Percentiles rank a stretch among this genome's conserved stretches.
Conservation (phyloP, 2,329 filamentous ascomycete species). For the Talaromyces amestolkiae region DNA sequence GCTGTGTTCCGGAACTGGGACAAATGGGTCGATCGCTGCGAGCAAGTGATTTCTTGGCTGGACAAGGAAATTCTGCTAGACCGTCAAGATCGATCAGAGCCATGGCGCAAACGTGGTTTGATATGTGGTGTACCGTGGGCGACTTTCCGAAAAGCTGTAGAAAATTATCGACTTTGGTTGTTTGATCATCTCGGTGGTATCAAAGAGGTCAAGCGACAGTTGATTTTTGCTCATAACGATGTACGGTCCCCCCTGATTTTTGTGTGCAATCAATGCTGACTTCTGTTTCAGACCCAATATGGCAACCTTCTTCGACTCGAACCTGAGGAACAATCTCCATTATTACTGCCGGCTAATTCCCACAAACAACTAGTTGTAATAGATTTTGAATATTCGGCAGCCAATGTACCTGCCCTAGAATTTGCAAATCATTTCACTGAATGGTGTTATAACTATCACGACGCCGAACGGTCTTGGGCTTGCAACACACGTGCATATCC, state of each 20-base stretch:
- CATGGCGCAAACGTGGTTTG: conserved; percentile 69
- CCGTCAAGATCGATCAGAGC: conserved; percentile 43
- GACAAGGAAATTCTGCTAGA: conserved; percentile 58
- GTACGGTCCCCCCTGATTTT: conserved; percentile 52
- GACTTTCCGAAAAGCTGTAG: conserved; percentile 69
- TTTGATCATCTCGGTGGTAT: conserved; percentile 66
- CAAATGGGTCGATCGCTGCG: conserved; percentile 70
- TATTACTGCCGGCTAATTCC: conserved; percentile 83
- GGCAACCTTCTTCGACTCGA: conserved; percentile 88
- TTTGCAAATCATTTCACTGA: conserved; percentile 98
- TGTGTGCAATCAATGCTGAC: neutral
- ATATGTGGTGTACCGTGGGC: conserved; percentile 84
- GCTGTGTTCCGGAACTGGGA: conserved; percentile 94
- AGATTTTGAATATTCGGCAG: conserved; percentile 94
- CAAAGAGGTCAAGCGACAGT: conserved; percentile 65
- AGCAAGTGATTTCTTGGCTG: conserved; percentile 52
- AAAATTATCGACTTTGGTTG: conserved; percentile 75
- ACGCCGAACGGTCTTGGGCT: conserved; percentile 60
- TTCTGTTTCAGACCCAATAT: conserved; percentile 75
- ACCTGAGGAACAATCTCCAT: conserved; percentile 69
- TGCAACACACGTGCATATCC: conserved; percentile 74
- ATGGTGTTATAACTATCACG: conserved; percentile 98
- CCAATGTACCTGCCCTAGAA: conserved; percentile 81
- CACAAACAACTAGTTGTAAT: conserved; percentile 97
- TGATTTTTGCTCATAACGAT: conserved; percentile 98